phyloP scores from a whole-genome alignment of 495 filamentous ascomycete genomes.

The Podospora fimiseda region DNA sequence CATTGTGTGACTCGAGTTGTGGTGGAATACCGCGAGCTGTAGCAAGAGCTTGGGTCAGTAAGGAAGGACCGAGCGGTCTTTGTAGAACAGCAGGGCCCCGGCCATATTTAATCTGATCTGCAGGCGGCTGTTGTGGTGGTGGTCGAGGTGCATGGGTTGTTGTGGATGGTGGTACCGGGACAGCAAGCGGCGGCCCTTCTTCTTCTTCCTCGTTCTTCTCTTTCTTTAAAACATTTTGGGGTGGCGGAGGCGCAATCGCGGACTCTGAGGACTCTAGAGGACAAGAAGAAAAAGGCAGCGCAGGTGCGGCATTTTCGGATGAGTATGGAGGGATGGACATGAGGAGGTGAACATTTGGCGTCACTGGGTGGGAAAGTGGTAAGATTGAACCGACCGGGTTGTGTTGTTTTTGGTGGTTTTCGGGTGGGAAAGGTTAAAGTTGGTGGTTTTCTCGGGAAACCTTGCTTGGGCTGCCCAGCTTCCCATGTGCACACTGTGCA shows the following conservation, averaged over 20 bases:
- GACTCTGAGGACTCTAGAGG: conserved; percentile 3
- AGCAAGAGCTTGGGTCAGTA: conserved; percentile 47
- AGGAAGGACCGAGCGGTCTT: conserved; percentile 39
- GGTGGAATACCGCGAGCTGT: conserved; percentile 44
- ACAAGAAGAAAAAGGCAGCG: conserved; percentile 18
- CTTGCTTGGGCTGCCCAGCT: too few species aligned
- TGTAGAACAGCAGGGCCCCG: conserved; percentile 34
- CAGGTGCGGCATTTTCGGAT: conserved; percentile 44
- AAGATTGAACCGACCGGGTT: conserved; percentile 10
- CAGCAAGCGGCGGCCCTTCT: conserved; percentile 6
- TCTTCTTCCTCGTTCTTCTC: conserved; percentile 12
- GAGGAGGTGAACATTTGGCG: conserved; percentile 45
- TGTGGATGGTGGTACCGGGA: conserved; percentile 23
- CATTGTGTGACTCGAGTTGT: conserved; percentile 31
- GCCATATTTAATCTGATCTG: conserved; percentile 43
- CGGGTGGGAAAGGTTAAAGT: neutral
- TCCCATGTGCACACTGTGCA: too few species aligned
- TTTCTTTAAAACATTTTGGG: too few species aligned
- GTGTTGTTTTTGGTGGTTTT: conserved; percentile 1
- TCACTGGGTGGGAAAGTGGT: conserved; percentile 30
- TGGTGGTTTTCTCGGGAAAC: neutral
- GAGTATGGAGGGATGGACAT: conserved; percentile 42
- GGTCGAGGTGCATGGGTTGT: conserved; percentile 16
- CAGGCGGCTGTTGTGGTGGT: conserved; percentile 23
- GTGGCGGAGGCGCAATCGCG: conserved; percentile 10